Conservation (phyloP, 805 yeast genomes). For the Saturnispora galanensis region DNA sequence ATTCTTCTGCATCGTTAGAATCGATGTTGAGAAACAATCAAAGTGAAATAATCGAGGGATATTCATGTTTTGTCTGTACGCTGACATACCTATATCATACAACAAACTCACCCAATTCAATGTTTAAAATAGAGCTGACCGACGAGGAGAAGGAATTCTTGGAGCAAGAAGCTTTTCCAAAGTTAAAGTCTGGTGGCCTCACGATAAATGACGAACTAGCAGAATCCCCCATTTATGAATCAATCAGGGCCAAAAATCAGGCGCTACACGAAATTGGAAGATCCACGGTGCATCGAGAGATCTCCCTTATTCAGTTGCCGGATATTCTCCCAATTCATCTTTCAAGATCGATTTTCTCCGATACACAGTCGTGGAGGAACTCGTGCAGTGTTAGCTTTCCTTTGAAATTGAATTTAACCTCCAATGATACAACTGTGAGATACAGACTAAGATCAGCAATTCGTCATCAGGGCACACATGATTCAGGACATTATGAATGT, state of each 20-base stretch:
- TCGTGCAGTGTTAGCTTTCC: slow-evolving; percentile 61
- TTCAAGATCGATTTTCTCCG: slow-evolving; percentile 72
- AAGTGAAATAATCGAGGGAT: slow-evolving; percentile 64
- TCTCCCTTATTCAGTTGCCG: slow-evolving; percentile 57
- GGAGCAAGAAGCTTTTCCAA: slow-evolving; percentile 27
- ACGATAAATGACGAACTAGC: slow-evolving; percentile 55
- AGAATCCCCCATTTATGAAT: slow-evolving; percentile 35
- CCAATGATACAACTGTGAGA: neutral
- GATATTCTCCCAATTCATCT: slow-evolving; percentile 68
- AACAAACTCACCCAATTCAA: neutral
- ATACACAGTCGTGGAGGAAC: slow-evolving; percentile 60
- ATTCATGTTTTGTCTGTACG: slow-evolving; percentile 70
- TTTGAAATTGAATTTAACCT: slow-evolving; percentile 34
- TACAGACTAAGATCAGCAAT: slow-evolving; percentile 65
- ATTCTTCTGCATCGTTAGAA: slow-evolving; percentile 28
- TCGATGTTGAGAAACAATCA: slow-evolving; percentile 48
- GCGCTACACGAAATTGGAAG: slow-evolving; percentile 28
- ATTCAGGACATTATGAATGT: slow-evolving; percentile 86
- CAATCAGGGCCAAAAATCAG: slow-evolving; percentile 37
- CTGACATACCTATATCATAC: slow-evolving; percentile 26
- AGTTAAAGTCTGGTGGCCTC: slow-evolving; percentile 28
- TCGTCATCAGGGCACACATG: slow-evolving; percentile 82
- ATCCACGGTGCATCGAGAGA: slow-evolving; percentile 59
- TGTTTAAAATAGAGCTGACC: slow-evolving; percentile 4
- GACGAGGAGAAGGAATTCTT: slow-evolving; percentile 27